Evolutionary conservation across 2,329 filamentous ascomycete species (phyloP), one percentile per base, ranked within the genome.

Genomic region (Trichoderma koningii): DNA sequence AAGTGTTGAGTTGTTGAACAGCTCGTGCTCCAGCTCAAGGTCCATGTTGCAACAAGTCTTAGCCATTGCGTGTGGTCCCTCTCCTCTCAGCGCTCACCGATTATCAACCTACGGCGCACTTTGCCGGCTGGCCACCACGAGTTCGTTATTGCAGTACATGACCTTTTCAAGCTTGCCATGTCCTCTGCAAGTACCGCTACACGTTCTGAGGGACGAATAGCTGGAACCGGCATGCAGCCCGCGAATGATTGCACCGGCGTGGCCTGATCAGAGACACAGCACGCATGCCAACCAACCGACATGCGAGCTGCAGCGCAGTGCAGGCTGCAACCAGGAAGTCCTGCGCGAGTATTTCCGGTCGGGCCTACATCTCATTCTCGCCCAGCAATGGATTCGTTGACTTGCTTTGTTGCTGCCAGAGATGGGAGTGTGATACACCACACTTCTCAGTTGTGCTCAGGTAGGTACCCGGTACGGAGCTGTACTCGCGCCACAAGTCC

Each of bases 1-100:
- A 38, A 38, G 12, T 38, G 30, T 34, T 34, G 30, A 34, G 30
- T 38, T 38, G 34, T 38, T 38, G 34, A 38, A 38, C 34, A 23
- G 34, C 7, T 38, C 30, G 12, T 34, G 30, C 30, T 42, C 12
- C 3, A 15, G 14, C 41, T 17, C 41, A 15, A 15, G 26, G 26
- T 23, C 26, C 26, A 52, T 52, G 50, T 34, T 34, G 28, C 12
- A 34, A 52, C 26, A 52, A 44, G 21, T 15, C 41, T 21, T 17
- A 51, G 7, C 5, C 15, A 15, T 45, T 63, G 61, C 61, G 52
- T 56, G 72, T 56, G 72, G 66, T 66, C 63, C 71, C 64, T 68
- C 68, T 66, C 71, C 64, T 68, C 68, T 66, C 70, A 69, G 71
- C 28, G 61, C 34, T 42, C 60, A 19, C 50, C 63, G 63, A 61